Percentiles rank a stretch among this genome's conserved stretches.
Conservation (phyloP, 371 early-diverging fungal species). For the Mortierella polycephala region DNA sequence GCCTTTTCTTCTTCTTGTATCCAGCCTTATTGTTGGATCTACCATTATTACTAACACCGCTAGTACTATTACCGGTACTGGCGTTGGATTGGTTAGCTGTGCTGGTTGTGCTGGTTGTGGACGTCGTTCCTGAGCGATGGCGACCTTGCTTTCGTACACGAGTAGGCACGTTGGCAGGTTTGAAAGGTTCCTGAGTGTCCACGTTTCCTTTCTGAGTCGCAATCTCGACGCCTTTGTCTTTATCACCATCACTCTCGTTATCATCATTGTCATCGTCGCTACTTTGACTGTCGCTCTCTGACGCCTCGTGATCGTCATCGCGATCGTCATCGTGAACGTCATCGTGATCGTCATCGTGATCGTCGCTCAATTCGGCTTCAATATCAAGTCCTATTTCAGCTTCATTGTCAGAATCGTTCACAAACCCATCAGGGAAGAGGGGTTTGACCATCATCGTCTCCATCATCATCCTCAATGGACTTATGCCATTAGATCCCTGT, state of each 20-base stretch:
- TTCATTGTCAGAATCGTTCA: constrained; percentile 62
- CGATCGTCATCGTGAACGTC: constrained; percentile 26
- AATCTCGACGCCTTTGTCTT: constrained; percentile 11
- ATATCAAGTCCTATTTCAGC: constrained; percentile 41
- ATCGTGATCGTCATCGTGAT: constrained; percentile 60
- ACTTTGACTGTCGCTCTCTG: constrained; percentile 28
- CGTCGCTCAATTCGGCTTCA: constrained; percentile 56
- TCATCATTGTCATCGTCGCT: constrained; percentile 63
- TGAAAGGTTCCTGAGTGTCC: no score
- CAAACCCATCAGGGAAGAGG: constrained; percentile 66
- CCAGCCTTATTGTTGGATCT: constrained; percentile 6
- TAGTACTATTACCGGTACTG: neutral
- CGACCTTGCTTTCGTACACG: no score
- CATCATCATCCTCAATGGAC: constrained; percentile 37
- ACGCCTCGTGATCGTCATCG: no score
- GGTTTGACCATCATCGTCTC: constrained; percentile 63
- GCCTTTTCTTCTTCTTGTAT: neutral
- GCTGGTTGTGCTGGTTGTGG: no score
- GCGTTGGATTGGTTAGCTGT: neutral
- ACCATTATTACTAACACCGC: neutral
- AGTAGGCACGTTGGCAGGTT: no score
- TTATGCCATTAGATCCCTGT: constrained; percentile 2
- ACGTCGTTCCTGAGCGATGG: no score
- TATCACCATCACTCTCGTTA: constrained; percentile 52
- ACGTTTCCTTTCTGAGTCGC: no score